These are phyloP conservation scores for Oropetium thomaeum DNA, from an alignment of 176 grass and related monocot species.

Conservation along the genomic window DNA sequence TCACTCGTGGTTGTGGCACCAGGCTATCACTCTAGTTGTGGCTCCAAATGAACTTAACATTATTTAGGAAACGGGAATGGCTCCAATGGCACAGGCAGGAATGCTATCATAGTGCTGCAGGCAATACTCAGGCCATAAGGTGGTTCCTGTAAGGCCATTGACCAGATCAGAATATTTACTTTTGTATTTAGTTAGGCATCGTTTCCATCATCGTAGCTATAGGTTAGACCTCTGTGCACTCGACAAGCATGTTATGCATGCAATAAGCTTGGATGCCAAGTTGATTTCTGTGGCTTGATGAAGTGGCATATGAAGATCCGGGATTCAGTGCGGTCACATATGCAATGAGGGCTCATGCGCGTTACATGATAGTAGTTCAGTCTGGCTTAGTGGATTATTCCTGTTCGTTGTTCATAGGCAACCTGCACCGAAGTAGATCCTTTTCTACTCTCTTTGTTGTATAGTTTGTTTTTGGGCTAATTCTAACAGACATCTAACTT, in stretches of 20 bases:
- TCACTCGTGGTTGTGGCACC: conserved; percentile 16
- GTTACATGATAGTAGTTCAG: conserved; percentile 38
- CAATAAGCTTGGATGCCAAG: conserved; percentile 41
- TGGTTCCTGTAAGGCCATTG: conserved; percentile 20
- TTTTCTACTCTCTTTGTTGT: conserved; percentile 51
- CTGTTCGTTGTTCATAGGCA: conserved; percentile 67
- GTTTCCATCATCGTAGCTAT: conserved; percentile 26
- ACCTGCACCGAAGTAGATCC: conserved; percentile 59
- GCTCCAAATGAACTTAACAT: conserved; percentile 28
- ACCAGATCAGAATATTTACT: conserved; percentile 30
- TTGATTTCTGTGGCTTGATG: conserved; percentile 46
- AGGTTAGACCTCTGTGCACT: conserved; percentile 38
- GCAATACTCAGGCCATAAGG: conserved; percentile 14
- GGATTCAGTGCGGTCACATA: conserved; percentile 46
- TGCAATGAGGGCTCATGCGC: conserved; percentile 38
- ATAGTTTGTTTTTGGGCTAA: conserved; percentile 49
- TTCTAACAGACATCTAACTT: conserved; percentile 38
- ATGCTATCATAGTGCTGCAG: conserved; percentile 10
- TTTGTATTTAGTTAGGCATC: conserved; percentile 26
- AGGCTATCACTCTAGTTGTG: no score
- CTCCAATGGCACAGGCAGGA: no score
- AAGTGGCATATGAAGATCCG: conserved; percentile 53
- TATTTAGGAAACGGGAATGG: conserved; percentile 6
- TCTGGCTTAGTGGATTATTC: conserved; percentile 54
- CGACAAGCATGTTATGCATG: conserved; percentile 44